A percentile compares a stretch with the other conserved stretches of the same genome.
Evolutionary conservation across 2,329 filamentous ascomycete genomes (phyloP).

Genomic region (Arthrinium phaeospermum): DNA sequence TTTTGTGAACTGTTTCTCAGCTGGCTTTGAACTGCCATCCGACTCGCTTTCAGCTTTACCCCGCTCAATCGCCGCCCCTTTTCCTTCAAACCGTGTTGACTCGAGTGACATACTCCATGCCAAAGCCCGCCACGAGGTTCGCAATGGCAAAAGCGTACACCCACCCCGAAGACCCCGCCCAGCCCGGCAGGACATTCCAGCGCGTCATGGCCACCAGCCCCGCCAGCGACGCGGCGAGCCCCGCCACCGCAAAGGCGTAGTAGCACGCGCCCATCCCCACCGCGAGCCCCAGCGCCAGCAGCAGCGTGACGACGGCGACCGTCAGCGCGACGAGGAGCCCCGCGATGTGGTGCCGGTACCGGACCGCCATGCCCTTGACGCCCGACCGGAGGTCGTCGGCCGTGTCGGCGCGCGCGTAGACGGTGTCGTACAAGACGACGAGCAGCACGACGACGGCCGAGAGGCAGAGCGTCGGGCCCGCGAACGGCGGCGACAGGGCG

Average conservation of each 20-base stretch:
- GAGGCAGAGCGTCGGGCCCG: constrained; percentile 29
- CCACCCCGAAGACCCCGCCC: neutral
- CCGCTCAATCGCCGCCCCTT: neutral
- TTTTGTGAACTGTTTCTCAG: too few species aligned
- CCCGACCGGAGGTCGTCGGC: constrained; percentile 54
- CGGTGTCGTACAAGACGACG: constrained; percentile 24
- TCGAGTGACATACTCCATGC: neutral
- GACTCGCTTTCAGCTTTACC: neutral
- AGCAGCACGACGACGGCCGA: neutral
- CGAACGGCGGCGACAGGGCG: constrained; percentile 43
- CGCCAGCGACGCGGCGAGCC: neutral
- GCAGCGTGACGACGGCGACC: neutral
- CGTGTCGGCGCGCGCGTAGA: constrained; percentile 51
- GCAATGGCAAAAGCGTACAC: neutral
- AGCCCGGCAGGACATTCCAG: neutral
- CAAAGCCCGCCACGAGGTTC: neutral
- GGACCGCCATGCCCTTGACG: constrained; percentile 56
- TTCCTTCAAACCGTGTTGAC: neutral
- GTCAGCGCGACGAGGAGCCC: neutral
- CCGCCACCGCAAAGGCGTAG: neutral
- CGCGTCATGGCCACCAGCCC: neutral
- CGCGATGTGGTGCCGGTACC: constrained; percentile 40
- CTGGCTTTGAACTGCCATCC: too few species aligned
- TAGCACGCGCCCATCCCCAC: neutral
- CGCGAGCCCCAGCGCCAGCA: neutral